These are phyloP conservation scores for Erodium trifolium DNA, from an alignment of 441 rosid species.

Conservation along the genomic window DNA sequence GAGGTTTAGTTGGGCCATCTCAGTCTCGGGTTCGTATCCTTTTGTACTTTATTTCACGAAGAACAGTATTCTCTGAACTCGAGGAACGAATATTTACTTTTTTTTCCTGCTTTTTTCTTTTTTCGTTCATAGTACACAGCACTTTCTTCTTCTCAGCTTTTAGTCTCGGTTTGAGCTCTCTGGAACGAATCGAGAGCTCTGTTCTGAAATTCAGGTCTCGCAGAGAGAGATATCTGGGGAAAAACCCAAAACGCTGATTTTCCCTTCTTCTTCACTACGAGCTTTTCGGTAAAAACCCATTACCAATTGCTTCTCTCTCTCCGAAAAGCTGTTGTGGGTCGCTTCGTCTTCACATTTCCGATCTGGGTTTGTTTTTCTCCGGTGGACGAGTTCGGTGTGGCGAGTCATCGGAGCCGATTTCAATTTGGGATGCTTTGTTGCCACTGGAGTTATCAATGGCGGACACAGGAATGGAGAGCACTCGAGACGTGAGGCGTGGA, in stretches of 20 bases:
- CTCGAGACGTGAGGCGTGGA: constrained; percentile 51
- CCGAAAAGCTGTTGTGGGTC: neutral
- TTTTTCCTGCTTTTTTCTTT: constrained; percentile 21
- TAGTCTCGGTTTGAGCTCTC: constrained; percentile 11
- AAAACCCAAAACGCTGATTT: too few relatives aligned
- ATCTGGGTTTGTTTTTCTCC: constrained; percentile 25
- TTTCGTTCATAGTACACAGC: neutral
- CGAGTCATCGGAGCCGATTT: constrained; percentile 24
- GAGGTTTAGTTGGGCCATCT: too few relatives aligned
- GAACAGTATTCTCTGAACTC: constrained; percentile 52
- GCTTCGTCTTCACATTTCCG: constrained; percentile 10
- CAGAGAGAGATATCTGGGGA: constrained; percentile 12
- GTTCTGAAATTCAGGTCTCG: too few relatives aligned
- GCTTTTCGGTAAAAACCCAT: constrained; percentile 19
- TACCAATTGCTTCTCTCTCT: neutral
- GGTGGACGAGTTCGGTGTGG: constrained; percentile 13
- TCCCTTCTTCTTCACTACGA: constrained; percentile 10
- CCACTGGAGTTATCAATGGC: constrained; percentile 19
- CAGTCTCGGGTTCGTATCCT: neutral
- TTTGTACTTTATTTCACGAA: constrained; percentile 30
- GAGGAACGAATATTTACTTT: constrained; percentile 38
- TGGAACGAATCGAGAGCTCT: neutral
- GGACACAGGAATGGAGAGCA: constrained; percentile 45
- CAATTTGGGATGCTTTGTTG: constrained; percentile 7
- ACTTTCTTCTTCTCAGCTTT: constrained; percentile 11